Base-by-base conservation (phyloP, 202 grass and related monocot genomes). In the Carex arenaria region DNA sequence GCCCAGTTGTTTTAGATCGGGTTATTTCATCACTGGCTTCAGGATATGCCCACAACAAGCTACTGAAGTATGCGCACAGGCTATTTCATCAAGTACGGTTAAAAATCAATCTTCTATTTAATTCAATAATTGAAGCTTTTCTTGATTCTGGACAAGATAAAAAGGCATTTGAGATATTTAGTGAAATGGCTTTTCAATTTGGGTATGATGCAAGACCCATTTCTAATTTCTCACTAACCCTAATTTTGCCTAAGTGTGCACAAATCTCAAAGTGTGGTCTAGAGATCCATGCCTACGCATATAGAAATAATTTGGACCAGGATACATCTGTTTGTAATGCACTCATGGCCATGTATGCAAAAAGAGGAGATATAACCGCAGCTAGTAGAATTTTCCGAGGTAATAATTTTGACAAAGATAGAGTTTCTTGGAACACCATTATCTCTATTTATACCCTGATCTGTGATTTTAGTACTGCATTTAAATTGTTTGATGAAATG, bases 231-330 rank as follows among this genome's bases (percentile, higher is more conserved):
- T 87, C 85, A 1, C 60, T 90, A 1, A 87, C 85, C 1, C 60
- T 85, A 55, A 56, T 90, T 71, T 85, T 90, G 38, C 67, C 88
- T 7, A 62, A 85, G 40, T 86, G 85, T 78, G 22, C 55, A 78
- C 23, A 4, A 45, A 55, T 53, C 38, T 78, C 67, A 17, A 90
- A 85, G 26, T 34, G 67, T 11, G 88, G 85, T 67, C 77, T 90
- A 53, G 88, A 87, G 78, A 90, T 90, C 77, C 88, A 90, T 82
- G 88, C 88, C 47, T 85, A 90, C 83, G 85, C 68, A 10, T 90
- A 63, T 82, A 84, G 88, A 32, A 84, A 54, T 54, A 83, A 85
- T 22, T 80, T 90, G 34, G 85, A 87, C 45, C 75, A 54, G 20
- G 62, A 71, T 55, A 87, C 85, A 32, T 87, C 81, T 7, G 82